Conservation (phyloP, 805 yeast genomes). For the Yamadazyma nakazawae region DNA sequence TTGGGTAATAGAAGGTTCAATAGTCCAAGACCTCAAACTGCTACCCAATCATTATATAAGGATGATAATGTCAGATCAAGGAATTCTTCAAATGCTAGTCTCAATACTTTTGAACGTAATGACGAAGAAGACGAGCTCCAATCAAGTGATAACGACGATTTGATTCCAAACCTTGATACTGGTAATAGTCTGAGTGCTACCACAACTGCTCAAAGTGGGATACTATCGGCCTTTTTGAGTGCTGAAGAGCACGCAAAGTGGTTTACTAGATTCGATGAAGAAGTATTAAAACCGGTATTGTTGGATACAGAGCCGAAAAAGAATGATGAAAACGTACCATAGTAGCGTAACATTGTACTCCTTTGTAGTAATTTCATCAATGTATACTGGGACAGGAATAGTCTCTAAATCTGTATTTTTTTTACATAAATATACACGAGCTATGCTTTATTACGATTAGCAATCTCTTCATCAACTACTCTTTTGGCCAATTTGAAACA, state of each 20-base stretch:
- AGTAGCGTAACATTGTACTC: neutral
- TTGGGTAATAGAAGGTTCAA: slow-evolving; percentile 20
- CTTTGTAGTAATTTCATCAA: too few relatives aligned
- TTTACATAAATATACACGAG: slow-evolving; percentile 1
- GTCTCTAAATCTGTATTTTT: neutral
- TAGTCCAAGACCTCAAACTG: slow-evolving; percentile 4
- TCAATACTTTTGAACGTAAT: slow-evolving; percentile 18
- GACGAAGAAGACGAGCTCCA: slow-evolving; percentile 21
- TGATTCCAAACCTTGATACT: slow-evolving; percentile 15
- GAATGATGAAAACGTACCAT: slow-evolving; percentile 8
- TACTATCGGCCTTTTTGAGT: slow-evolving; percentile 40
- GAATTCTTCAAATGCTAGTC: slow-evolving; percentile 28
- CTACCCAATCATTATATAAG: slow-evolving; percentile 15
- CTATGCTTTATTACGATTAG: slow-evolving; percentile 14
- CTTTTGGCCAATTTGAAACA: slow-evolving; percentile 69
- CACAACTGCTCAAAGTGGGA: slow-evolving; percentile 22
- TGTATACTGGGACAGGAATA: neutral
- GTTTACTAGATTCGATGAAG: slow-evolving; percentile 93
- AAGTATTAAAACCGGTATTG: slow-evolving; percentile 86
- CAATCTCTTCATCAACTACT: slow-evolving; percentile 64
- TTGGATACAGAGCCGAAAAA: slow-evolving; percentile 54
- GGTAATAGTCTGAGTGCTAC: neutral
- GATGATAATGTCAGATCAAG: slow-evolving; percentile 25
- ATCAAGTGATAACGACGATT: slow-evolving; percentile 38
- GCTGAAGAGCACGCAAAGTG: slow-evolving; percentile 80